Evolutionary conservation across 148 eudicot genomes (phyloP), one percentile per base, ranked within the genome.

Genomic region (Persicaria maculosa): DNA sequence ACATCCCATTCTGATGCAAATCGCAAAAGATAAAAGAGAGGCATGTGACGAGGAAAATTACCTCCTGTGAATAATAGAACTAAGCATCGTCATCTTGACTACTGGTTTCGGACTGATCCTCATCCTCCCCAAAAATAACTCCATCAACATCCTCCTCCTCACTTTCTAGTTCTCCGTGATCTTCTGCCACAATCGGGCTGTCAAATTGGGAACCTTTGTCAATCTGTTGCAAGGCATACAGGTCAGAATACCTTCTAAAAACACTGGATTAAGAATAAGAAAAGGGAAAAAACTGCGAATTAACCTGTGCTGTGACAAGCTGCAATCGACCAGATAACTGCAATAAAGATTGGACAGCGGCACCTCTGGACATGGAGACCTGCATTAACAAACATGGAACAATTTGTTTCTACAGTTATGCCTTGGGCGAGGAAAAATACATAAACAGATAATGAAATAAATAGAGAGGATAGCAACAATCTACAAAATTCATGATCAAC

Each of bases 261-360:
- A 20, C 53, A 44, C 47, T 16, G 76, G 45, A 62, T 2, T 19
- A 9, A 17, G 31, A 20, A 57, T 8, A 75, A 75, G 67, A 47
- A 20, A 43, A 55, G 15, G 53, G 5, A 45, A 45, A 44, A 72
- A 68, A 14, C 4, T 36, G 70, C 15, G 12, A 25, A 65, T 65
- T 10, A 77, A 95, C 99, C 99, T 92, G 98, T 50, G 94, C 90
- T 16, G 87, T 83, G 45, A 92, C 84, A 50, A 95, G 94, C 81
- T 90, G 99, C 83, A 95, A 73, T 79, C 94, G 97, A 74, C 99
- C 99, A 70, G 90, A 86, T 84, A 95, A 74, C 81, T 90, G 93
- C 76, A 84, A 74, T 72, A 95, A 81, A 50, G 87, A 80, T 77
- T 84, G 83, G 31, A 83, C 71, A 19, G 88, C 81, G 9, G 68